Base-by-base conservation (phyloP, 305 asterid species). In the Solanum hybrid region DNA sequence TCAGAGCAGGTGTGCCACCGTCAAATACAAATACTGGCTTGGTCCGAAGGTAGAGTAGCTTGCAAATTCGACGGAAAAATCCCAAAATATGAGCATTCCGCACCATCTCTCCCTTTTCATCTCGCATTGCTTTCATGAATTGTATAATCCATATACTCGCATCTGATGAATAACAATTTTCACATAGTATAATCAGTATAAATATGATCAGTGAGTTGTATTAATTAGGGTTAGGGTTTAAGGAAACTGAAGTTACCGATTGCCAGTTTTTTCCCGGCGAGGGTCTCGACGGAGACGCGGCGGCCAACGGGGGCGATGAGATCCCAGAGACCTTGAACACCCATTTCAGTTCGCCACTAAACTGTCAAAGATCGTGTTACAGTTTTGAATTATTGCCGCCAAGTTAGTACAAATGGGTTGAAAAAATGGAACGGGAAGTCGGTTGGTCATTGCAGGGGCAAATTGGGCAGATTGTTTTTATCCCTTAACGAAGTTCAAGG, bases 71-170 rank as follows among this genome's bases (percentile, higher is more conserved):
- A 22, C 99, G 97, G 92, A 97, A 97, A 69, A 97, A 97, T 12
- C 99, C 98, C 91, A 97, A 91, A 34, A 97, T 86, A 86, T 96
- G 99, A 40, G 99, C 98, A 89, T 97, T 95, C 40, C 99, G 94
- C 71, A 97, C 95, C 99, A 97, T 96, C 80, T 97, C 99, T 36
- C 99, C 99, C 92, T 94, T 95, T 87, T 97, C 99, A 78, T 97
- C 99, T 60, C 99, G 93, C 99, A 97, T 97, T 81, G 99, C 99
- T 91, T 97, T 97, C 98, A 97, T 94, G 89, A 97, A 97, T 93
- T 97, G 99, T 85, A 97, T 93, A 95, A 96, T 95, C 99, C 99
- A 97, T 91, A 96, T 97, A 88, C 99, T 97, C 90, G 99, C 99
- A 91, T 97, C 99, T 97, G 72, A 42, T 87, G 85, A 88, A 80